phyloP scores from a whole-genome alignment of 768 basidiomycete species.

The Kwoniella sp. region DNA sequence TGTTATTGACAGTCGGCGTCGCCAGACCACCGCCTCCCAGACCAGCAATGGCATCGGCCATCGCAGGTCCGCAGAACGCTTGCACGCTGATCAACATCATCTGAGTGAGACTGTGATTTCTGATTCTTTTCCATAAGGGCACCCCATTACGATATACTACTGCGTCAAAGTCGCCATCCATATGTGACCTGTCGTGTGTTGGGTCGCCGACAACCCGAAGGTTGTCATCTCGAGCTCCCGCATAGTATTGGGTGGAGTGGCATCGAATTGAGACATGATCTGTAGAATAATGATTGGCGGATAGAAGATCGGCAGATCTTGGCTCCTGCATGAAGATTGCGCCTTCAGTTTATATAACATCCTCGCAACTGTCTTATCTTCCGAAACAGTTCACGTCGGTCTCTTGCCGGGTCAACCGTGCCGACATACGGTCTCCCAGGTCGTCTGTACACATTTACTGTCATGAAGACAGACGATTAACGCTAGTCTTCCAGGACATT shows the following conservation, averaged over 20 bases:
- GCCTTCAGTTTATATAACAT: too few species aligned
- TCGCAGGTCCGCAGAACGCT: constrained; percentile 19
- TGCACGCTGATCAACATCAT: constrained; percentile 31
- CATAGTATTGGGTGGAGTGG: constrained; percentile 32
- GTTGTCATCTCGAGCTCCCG: constrained; percentile 26
- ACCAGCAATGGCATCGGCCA: constrained; percentile 21
- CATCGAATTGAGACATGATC: constrained; percentile 22
- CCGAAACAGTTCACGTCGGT: too few species aligned
- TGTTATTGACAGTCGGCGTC: constrained; percentile 31
- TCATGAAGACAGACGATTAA: too few species aligned
- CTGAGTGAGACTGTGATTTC: constrained; percentile 30
- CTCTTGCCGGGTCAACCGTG: too few species aligned
- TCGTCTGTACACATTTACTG: too few species aligned
- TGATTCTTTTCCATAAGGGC: constrained; percentile 28
- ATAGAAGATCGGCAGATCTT: too few species aligned
- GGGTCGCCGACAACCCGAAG: constrained; percentile 2
- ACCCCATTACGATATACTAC: constrained; percentile 15
- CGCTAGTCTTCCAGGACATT: too few species aligned
- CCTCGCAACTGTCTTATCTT: too few species aligned
- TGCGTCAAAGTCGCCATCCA: constrained; percentile 18
- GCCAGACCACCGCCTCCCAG: constrained; percentile 31
- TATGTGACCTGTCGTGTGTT: not conserved
- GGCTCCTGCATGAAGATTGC: too few species aligned
- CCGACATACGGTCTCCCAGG: too few species aligned
- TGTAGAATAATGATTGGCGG: not conserved